phyloP scores from a whole-genome alignment of 208 protist species.

The Hexamita inflata region DNA sequence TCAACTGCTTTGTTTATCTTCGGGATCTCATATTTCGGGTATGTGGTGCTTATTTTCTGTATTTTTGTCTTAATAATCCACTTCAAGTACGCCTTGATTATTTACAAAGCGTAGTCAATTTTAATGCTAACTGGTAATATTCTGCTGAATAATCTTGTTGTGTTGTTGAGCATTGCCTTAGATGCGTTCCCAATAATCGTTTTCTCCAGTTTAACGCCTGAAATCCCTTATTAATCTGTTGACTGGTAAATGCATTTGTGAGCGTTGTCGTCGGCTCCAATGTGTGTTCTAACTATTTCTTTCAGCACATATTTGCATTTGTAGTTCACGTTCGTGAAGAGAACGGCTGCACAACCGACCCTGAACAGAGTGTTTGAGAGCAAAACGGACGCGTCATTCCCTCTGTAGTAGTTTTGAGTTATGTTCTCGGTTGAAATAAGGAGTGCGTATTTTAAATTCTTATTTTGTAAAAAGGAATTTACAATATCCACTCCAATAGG shows the following conservation, averaged over 20 bases:
- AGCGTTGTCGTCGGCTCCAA: conserved; percentile 37
- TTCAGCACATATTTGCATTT: conserved; percentile 9
- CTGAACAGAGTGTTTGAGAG: conserved; percentile 29
- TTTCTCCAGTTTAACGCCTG: conserved; percentile 50
- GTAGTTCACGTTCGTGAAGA: conserved; percentile 17
- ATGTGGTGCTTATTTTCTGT: too few species aligned
- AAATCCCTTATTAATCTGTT: conserved; percentile 45
- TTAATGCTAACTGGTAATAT: conserved; percentile 51
- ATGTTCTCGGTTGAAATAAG: conserved; percentile 31
- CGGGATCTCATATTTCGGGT: too few species aligned
- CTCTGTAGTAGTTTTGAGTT: conserved; percentile 24
- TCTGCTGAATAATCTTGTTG: conserved; percentile 52
- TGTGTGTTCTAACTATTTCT: conserved; percentile 24
- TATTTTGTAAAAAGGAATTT: too few species aligned
- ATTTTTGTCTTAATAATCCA: too few species aligned
- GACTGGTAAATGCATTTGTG: conserved; percentile 53
- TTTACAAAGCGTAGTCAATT: too few species aligned
- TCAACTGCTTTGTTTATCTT: too few species aligned
- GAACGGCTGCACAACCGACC: conserved; percentile 23
- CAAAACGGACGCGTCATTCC: conserved; percentile 22
- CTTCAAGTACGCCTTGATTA: too few species aligned
- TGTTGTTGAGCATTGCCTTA: conserved; percentile 52
- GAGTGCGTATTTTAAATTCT: too few species aligned
- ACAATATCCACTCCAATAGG: conserved; percentile 23
- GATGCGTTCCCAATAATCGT: conserved; percentile 48